Conservation (phyloP, 2,329 filamentous ascomycete genomes). For the Thielaviopsis punctulata region DNA sequence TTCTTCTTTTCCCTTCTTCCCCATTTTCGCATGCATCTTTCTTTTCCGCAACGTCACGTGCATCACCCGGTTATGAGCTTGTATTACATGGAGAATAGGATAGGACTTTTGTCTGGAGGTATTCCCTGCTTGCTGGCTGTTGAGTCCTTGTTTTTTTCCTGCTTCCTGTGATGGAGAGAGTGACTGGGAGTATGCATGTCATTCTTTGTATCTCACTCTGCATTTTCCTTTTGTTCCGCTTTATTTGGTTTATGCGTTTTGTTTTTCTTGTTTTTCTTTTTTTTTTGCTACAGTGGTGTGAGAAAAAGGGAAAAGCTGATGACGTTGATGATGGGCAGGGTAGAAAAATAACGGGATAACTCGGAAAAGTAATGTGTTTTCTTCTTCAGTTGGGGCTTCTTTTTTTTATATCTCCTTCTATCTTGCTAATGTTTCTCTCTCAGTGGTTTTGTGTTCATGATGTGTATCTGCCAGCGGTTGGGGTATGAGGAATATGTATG, state of each 20-base stretch:
- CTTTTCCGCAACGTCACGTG: background rate
- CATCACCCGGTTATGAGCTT: background rate
- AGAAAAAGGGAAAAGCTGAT: slow-evolving; percentile 1
- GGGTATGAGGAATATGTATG: no score
- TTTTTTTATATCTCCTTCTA: slow-evolving; percentile 7
- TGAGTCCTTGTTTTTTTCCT: background rate
- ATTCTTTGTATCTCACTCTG: background rate
- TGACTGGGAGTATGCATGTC: background rate
- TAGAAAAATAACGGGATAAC: slow-evolving; percentile 6
- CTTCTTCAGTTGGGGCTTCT: background rate
- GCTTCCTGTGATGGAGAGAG: background rate
- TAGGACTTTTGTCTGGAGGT: background rate
- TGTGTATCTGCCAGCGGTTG: no score
- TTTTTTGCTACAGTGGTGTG: background rate
- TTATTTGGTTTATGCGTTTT: background rate
- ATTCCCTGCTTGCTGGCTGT: no score
- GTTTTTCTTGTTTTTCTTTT: background rate
- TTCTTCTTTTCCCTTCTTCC: background rate
- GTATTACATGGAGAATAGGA: no score
- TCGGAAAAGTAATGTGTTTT: slow-evolving; percentile 8
- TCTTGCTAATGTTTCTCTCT: background rate
- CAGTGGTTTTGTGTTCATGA: no score
- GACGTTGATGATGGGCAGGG: slow-evolving; percentile 1
- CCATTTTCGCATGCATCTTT: background rate
- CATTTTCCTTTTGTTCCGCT: background rate